phyloP scores from a whole-genome alignment of 2,329 filamentous ascomycete species.

The Knufia fluminis region DNA sequence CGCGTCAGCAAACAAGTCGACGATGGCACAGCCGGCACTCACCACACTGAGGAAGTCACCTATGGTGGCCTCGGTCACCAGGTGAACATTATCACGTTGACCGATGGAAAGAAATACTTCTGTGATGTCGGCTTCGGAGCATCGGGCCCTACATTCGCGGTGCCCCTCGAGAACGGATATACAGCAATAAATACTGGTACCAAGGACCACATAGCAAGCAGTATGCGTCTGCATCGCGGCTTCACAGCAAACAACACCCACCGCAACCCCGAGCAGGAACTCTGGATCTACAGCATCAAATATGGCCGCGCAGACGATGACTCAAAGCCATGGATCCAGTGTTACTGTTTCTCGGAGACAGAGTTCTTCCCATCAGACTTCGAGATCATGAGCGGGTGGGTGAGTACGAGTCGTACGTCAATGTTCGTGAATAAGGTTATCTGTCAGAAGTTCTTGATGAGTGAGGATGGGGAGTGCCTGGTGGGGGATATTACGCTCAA shows the following conservation, averaged over 20 bases:
- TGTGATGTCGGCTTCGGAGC: slow-evolving; percentile 22
- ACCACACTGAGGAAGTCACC: slow-evolving; percentile 30
- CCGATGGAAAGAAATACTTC: slow-evolving; percentile 34
- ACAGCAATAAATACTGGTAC: neutral
- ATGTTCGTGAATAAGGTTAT: slow-evolving; percentile 49
- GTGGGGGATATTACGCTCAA: slow-evolving; percentile 47
- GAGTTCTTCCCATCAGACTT: slow-evolving; percentile 57
- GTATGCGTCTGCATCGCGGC: slow-evolving; percentile 9
- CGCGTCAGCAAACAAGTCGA: slow-evolving; percentile 33
- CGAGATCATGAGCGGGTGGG: slow-evolving; percentile 50
- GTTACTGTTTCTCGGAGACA: slow-evolving; percentile 57
- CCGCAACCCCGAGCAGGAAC: slow-evolving; percentile 30
- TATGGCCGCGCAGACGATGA: slow-evolving; percentile 27
- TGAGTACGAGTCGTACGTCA: slow-evolving; percentile 40
- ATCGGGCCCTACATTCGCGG: slow-evolving; percentile 22
- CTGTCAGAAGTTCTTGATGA: slow-evolving; percentile 46
- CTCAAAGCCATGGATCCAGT: slow-evolving; percentile 47
- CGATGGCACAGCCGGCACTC: slow-evolving; percentile 28
- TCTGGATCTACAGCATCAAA: slow-evolving; percentile 58
- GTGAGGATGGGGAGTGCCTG: slow-evolving; percentile 38
- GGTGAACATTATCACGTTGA: slow-evolving; percentile 51
- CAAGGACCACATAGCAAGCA: neutral
- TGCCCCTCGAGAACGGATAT: slow-evolving; percentile 18
- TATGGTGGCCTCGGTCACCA: slow-evolving; percentile 47
- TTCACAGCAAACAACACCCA: slow-evolving; percentile 13